phyloP scores from a whole-genome alignment of 73 alveolate genomes.

The Paramecium octaurelia region DNA sequence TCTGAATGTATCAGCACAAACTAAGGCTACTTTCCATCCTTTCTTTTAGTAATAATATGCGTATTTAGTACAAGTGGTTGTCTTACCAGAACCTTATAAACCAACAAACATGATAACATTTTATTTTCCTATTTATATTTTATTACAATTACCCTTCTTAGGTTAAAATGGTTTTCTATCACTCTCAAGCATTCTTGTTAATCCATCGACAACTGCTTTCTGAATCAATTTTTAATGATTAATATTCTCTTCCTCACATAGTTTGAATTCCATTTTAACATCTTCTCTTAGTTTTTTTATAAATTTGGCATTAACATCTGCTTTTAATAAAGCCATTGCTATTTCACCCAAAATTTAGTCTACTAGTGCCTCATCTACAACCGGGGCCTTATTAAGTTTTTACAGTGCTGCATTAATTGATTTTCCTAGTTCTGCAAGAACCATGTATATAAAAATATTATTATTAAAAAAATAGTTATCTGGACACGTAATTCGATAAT shows the following conservation, averaged over 20 bases:
- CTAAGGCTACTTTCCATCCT: slow-evolving; percentile 97
- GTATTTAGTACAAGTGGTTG: slow-evolving; percentile 98
- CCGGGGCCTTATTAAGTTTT: slow-evolving; percentile 76
- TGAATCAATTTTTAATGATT: slow-evolving; percentile 87
- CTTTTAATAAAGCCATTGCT: slow-evolving; percentile 83
- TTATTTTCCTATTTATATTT: slow-evolving; percentile 72
- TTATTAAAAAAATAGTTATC: not conserved
- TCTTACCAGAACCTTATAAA: slow-evolving; percentile 98
- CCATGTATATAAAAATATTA: slow-evolving; percentile 63
- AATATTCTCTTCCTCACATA: slow-evolving; percentile 75
- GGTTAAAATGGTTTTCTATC: slow-evolving; percentile 72
- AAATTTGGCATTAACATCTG: slow-evolving; percentile 91
- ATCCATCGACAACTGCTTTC: slow-evolving; percentile 89
- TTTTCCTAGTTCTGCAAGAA: slow-evolving; percentile 86
- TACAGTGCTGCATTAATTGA: slow-evolving; percentile 75
- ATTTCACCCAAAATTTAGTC: slow-evolving; percentile 78
- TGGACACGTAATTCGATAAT: not conserved
- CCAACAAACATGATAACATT: slow-evolving; percentile 99
- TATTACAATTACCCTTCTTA: slow-evolving; percentile 62
- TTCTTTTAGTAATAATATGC: slow-evolving; percentile 97
- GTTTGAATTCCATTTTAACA: slow-evolving; percentile 78
- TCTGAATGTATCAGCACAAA: slow-evolving; percentile 99
- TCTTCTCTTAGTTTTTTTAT: slow-evolving; percentile 84
- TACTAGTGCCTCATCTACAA: slow-evolving; percentile 81
- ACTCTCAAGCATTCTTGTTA: slow-evolving; percentile 81